A percentile compares a stretch with the other conserved stretches of the same genome.
Evolutionary conservation across 192 early-diverging fungal species (phyloP).

Genomic region (Funneliformis mosseae): DNA sequence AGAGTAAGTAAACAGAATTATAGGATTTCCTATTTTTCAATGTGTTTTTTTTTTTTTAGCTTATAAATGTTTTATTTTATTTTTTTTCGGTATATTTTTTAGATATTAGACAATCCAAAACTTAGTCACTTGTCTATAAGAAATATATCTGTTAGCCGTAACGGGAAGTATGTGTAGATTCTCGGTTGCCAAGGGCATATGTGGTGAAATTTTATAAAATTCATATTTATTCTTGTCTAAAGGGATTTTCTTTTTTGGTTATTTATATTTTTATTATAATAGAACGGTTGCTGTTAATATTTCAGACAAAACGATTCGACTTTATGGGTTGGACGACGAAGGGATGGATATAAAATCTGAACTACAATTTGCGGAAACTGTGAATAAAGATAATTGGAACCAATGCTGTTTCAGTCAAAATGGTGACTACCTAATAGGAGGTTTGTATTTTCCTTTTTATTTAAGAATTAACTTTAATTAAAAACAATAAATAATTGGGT

Average conservation of each 20-base stretch:
- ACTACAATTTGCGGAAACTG: constrained; percentile 85
- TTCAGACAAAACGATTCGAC: constrained; percentile 77
- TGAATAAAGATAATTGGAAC: constrained; percentile 90
- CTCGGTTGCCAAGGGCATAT: background rate
- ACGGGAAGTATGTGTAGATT: constrained; percentile 57
- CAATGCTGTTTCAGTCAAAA: constrained; percentile 85
- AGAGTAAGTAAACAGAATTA: constrained; percentile 45
- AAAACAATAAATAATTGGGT: constrained; percentile 8
- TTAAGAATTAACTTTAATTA: background rate
- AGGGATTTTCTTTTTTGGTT: background rate
- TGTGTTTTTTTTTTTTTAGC: background rate
- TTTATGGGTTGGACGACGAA: constrained; percentile 56
- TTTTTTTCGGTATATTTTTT: constrained; percentile 23
- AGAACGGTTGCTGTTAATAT: constrained; percentile 81
- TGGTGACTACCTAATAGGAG: constrained; percentile 90
- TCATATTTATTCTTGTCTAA: background rate
- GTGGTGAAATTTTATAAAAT: background rate
- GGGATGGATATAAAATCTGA: constrained; percentile 46
- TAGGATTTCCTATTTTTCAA: background rate
- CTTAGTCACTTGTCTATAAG: constrained; percentile 57
- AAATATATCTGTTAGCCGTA: constrained; percentile 63
- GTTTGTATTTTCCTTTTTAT: constrained; percentile 38
- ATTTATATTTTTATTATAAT: constrained; percentile 5
- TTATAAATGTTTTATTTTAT: background rate
- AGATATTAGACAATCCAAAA: constrained; percentile 43